Evolutionary conservation across 2,329 filamentous ascomycete species (phyloP).

Genomic region (Spiromastix sp.): DNA sequence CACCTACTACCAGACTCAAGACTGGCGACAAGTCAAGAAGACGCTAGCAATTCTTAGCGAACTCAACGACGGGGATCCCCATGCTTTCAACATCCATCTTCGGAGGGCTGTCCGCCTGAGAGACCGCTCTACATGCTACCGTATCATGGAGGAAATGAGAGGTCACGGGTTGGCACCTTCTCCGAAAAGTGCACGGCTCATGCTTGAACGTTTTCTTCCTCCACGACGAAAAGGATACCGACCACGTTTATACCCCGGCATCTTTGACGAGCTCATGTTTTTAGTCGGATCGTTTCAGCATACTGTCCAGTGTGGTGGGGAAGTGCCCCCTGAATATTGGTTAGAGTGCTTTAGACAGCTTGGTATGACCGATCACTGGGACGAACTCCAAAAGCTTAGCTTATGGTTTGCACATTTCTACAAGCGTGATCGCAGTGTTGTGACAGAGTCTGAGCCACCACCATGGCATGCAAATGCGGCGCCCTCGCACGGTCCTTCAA

Average conservation of each 20-base stretch:
- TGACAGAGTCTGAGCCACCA: no score
- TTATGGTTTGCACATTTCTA: conserved; percentile 42
- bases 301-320: conserved; percentile 35
- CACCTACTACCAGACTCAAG: conserved; percentile 40
- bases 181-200: conserved; percentile 31
- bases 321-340: conserved; percentile 40
- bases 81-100: conserved; percentile 29
- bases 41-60: conserved; percentile 45
- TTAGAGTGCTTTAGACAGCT: conserved; percentile 48
- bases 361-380: conserved; percentile 45
- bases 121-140: conserved; percentile 21
- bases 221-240: conserved; percentile 18
- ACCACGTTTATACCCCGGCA: conserved; percentile 16
- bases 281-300: conserved; percentile 39
- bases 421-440: no score
- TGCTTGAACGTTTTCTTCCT: conserved; percentile 29
- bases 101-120: conserved; percentile 26
- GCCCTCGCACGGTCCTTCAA: neutral
- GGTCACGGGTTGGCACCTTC: conserved; percentile 32
- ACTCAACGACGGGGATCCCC: conserved; percentile 19
- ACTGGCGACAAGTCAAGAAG: conserved; percentile 44
- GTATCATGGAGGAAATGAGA: conserved; percentile 41
- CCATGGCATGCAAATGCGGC: neutral
- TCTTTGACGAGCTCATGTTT: conserved; percentile 30
- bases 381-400: conserved; percentile 42